Percentiles rank a stretch among this genome's conserved stretches.
phyloP scores from a whole-genome alignment of 306 rosid genomes.

The Parietaria judaica region DNA sequence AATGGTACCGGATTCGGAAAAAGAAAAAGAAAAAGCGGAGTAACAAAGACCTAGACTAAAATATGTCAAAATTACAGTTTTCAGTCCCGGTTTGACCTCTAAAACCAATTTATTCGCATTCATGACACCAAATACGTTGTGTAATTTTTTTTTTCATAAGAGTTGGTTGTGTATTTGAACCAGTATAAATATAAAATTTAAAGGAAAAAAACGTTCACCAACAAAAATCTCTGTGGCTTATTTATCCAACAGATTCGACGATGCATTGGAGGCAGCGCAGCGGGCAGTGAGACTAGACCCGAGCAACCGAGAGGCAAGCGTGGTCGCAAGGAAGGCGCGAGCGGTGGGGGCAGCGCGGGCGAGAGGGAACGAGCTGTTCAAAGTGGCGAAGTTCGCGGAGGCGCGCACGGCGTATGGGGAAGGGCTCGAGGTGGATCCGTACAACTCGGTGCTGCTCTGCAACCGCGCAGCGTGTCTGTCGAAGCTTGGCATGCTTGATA shows the following conservation, averaged over 20 bases:
- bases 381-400: conserved; percentile 57
- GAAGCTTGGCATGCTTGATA: conserved; percentile 55
- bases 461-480: conserved; percentile 74
- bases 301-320: conserved; percentile 44
- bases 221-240: no score
- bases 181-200: no score
- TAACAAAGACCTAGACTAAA: no score
- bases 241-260: conserved; percentile 44
- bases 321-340: conserved; percentile 42
- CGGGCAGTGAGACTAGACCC: conserved; percentile 54
- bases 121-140: no score
- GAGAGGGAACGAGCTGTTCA: conserved; percentile 68
- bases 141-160: no score
- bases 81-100: no score
- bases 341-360: conserved; percentile 45
- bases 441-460: conserved; percentile 59
- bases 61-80: no score
- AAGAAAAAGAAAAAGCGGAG: no score
- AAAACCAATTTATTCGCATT: no score
- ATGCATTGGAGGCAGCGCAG: conserved; percentile 58
- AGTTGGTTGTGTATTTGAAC: no score
- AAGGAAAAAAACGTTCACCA: no score
- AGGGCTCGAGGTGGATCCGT: conserved; percentile 69
- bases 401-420: conserved; percentile 62
- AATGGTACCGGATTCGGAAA: no score